Evolutionary conservation across 2,329 filamentous ascomycete genomes (phyloP).

Genomic region (Diaporthe sp.): DNA sequence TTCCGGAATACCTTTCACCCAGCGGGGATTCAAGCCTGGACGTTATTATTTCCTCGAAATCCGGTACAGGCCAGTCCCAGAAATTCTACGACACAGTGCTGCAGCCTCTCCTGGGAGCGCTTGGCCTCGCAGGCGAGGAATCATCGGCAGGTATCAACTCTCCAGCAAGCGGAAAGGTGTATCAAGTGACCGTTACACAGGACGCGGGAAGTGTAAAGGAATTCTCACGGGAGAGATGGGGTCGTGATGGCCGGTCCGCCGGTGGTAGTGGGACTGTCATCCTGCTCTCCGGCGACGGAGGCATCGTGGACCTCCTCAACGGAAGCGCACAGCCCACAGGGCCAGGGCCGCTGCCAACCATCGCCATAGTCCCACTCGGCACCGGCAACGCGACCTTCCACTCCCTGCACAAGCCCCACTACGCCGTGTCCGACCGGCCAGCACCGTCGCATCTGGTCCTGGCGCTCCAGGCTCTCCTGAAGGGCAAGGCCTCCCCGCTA

Average conservation of each 20-base stretch:
- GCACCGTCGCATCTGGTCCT: constrained; percentile 59
- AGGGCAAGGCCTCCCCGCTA: constrained; percentile 67
- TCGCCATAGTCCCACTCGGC: constrained; percentile 72
- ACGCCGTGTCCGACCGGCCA: constrained; percentile 52
- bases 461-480: constrained; percentile 68
- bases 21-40: constrained; percentile 59
- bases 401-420: constrained; percentile 71
- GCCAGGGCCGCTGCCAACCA: constrained; percentile 53
- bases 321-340: constrained; percentile 55
- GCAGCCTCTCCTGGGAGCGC: constrained; percentile 64
- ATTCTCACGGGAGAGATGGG: constrained; percentile 64
- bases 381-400: constrained; percentile 77
- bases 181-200: constrained; percentile 74
- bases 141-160: constrained; percentile 36
- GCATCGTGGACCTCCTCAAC: constrained; percentile 86
- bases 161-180: constrained; percentile 2
- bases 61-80: constrained; percentile 72
- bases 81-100: constrained; percentile 70
- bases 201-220: constrained; percentile 74
- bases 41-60: constrained; percentile 76
- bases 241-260: constrained; percentile 60
- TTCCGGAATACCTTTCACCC: constrained; percentile 53
- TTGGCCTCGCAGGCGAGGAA: constrained; percentile 53
- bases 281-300: constrained; percentile 90
- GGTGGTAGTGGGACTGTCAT: constrained; percentile 67